Conservation (phyloP, 768 basidiomycete species). For the Cyclocybe aegerita region DNA sequence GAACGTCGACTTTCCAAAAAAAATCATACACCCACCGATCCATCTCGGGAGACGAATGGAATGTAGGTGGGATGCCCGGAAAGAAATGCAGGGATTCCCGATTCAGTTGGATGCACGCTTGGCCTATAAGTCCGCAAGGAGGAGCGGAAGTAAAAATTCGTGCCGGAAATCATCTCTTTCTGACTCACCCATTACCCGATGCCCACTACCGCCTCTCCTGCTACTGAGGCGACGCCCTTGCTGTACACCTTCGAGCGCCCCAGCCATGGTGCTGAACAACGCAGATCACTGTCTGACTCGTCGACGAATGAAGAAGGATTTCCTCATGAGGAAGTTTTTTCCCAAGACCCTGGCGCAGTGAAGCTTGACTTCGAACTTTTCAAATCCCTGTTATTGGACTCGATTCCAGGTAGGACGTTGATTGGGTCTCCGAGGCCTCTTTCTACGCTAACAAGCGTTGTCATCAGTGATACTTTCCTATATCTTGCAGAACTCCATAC, state of each 20-base stretch:
- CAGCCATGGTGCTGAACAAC: not conserved
- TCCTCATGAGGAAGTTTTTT: constrained; percentile 28
- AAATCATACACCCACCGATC: constrained; percentile 1
- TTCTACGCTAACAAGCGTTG: not conserved
- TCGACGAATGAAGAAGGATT: constrained; percentile 15
- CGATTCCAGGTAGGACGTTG: constrained; percentile 49
- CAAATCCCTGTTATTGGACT: constrained; percentile 50
- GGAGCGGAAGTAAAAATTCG: constrained; percentile 6
- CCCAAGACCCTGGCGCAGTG: constrained; percentile 18
- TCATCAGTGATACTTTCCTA: constrained; percentile 64
- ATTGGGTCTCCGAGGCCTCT: not conserved
- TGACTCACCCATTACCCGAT: no score
- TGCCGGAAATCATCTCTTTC: not conserved
- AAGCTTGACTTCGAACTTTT: constrained; percentile 37
- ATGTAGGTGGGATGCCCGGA: not conserved
- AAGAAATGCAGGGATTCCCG: not conserved
- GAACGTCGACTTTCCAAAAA: not conserved
- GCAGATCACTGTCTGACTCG: constrained; percentile 16
- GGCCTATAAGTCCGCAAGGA: not conserved
- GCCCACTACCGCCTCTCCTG: no score
- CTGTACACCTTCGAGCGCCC: not conserved
- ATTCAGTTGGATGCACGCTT: constrained; percentile 12
- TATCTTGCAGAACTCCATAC: constrained; percentile 72
- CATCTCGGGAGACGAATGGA: not conserved
- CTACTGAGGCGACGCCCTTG: no score